Evolutionary conservation across 2,329 filamentous ascomycete species (phyloP), one percentile per base, ranked within the genome.

Genomic region (Peltaster fructicola): DNA sequence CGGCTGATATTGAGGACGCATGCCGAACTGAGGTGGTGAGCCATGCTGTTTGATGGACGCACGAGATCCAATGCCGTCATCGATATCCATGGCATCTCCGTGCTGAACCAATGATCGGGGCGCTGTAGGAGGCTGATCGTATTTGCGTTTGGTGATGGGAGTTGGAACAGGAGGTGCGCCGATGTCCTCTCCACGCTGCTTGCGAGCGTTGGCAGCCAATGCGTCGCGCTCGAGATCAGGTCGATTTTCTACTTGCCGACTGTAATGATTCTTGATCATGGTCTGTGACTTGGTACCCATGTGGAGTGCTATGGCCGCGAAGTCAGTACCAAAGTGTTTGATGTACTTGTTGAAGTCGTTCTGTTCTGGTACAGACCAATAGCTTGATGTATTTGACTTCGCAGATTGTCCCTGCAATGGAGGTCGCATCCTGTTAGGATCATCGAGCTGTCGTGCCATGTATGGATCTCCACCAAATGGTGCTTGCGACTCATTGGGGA

Each of bases 231-330:
- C 47, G 4, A 61, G 45, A 12, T 59, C 57, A 4, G 38, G 36
- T 23, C 43, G 36, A 19, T 47, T 50, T 26, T 58, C 54, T 8
- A 58, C 44, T 24, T 56, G 47, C 25, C 58, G 56, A 24, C 53
- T 38, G 30, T 57, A 63, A 35, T 61, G 54, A 40, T 63, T 63
- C 40, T 61, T 61, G 59, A 78, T 79, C 79, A 88, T 88, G n/a
- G 77, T 76, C 28, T 74, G 65, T 10, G 79, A 85, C 52, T 85
- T 85, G 4, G 77, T 80, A 24, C 74, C 73, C 74, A 88, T 82
- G 39, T 80, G 70, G 25, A 61, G 61, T 19, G 79, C 74, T 49
- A 85, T 85, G 4, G 65, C 67, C 23, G 57, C 56, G 68, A 77
- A 88, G 45, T 88, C 77, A 9, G 73, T 80, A 30, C 79, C 79